Base-by-base conservation (phyloP, 805 yeast genomes). In the Wickerhamiella kazuoi region DNA sequence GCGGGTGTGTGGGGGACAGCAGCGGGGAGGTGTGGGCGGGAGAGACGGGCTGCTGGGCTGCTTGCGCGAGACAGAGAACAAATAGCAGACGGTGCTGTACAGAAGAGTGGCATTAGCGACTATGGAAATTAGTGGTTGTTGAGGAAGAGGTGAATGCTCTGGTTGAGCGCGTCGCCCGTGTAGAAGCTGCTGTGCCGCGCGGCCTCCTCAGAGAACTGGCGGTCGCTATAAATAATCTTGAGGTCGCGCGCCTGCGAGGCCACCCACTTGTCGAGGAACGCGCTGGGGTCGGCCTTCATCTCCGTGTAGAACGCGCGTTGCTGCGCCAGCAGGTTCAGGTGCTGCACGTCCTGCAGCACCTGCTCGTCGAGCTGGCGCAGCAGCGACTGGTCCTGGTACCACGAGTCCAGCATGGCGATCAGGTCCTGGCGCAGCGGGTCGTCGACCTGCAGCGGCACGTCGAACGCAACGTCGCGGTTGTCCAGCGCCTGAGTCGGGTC, bases 141-240 rank as follows among this genome's bases (percentile, higher is more conserved):
- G 47, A 84, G 62, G 48, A 86, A 65, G 36, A 83, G 63, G 46
- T 80, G 82, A 38, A 87, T 67, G 51, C 83, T 84, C 50, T 84
- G 90, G 44, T 72, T 70, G 40, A 90, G 63, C 49, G 79, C 63
- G 44, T 81, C 82, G 50, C 82, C 86, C 33, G 74, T 72, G 59
- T 79, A 90, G 59, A 78, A 90, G 15, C 75, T 74, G 3, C 94
- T 73, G 50, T 79, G 71, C 62, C 98, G 74, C 4, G 83, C 94
- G 17, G 72, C 65, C 54, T 86, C 96, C 60, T 87, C 96, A 53
- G 76, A 76, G 59, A 76, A 79, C 8, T 86, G 87, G 50, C 80
- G 90, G 50, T 90, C 97, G 47, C 94, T 84, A 43, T 83, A 71
- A 46, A 90, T 66, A 13, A 87, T 79, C 60, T 79, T 84, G 52